Conservation (phyloP, 2,329 filamentous ascomycete genomes). For the Fusarium sp. region DNA sequence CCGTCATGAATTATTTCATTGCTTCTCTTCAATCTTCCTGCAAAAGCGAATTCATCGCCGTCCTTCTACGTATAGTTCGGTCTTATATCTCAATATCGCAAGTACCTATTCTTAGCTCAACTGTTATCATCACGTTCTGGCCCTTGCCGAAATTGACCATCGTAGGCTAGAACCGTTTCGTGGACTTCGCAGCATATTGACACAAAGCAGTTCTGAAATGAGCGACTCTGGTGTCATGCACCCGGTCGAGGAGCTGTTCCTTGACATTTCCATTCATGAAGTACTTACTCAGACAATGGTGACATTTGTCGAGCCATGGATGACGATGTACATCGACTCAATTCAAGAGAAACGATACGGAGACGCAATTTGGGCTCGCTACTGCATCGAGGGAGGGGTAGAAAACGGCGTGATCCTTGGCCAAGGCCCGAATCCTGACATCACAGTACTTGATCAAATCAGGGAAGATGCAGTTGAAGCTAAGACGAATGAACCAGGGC, state of each 20-base stretch:
- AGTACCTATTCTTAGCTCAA: rapidly evolving
- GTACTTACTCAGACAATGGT: neutral
- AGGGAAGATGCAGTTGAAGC: neutral
- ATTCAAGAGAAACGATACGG: neutral
- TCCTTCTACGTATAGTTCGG: neutral
- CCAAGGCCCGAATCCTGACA: neutral
- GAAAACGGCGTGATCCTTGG: neutral
- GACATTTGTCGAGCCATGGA: neutral
- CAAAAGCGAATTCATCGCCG: neutral
- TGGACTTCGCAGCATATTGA: neutral
- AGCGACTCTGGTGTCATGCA: neutral
- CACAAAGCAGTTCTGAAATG: neutral
- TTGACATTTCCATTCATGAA: neutral
- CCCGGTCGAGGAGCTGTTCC: neutral
- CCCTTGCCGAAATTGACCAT: neutral
- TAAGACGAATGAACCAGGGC: neutral
- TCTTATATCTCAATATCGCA: neutral
- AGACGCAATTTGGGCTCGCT: neutral
- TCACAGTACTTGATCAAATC: neutral
- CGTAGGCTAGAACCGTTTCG: neutral
- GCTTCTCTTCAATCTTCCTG: neutral
- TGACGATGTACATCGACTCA: neutral
- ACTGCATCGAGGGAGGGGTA: neutral
- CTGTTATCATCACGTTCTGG: neutral
- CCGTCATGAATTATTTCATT: neutral